Percentiles rank a stretch among this genome's conserved stretches.
Evolutionary conservation across 352 stramenopile species (phyloP).

Genomic region (Globisporangium carolinianum): DNA sequence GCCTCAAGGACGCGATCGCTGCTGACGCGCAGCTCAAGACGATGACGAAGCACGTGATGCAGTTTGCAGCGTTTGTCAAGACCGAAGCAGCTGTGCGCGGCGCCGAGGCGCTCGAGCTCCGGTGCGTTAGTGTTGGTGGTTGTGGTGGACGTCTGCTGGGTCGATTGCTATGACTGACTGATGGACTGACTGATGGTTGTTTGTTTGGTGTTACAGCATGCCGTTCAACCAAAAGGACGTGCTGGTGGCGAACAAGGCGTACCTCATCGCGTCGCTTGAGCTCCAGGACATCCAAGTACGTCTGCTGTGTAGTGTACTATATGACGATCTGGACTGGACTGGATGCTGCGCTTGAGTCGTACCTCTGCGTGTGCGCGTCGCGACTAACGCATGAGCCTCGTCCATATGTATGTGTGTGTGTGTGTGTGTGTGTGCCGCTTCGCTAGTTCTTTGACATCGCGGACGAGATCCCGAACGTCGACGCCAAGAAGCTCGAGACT

Average conservation of each 20-base stretch:
- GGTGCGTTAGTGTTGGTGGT: slow-evolving; percentile 28
- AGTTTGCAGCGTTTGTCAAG: slow-evolving; percentile 96
- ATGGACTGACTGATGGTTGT: not conserved
- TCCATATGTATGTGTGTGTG: not conserved
- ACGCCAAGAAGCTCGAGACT: slow-evolving; percentile 82
- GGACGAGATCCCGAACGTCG: slow-evolving; percentile 61
- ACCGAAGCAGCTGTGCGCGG: slow-evolving; percentile 89
- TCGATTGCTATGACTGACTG: not conserved
- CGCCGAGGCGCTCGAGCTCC: slow-evolving; percentile 89
- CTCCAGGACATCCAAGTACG: slow-evolving; percentile 76
- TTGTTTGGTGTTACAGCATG: slow-evolving; percentile 45
- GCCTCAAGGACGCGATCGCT: slow-evolving; percentile 69
- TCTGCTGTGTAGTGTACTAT: not conserved
- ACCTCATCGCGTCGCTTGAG: slow-evolving; percentile 86
- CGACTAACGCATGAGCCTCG: too few species aligned
- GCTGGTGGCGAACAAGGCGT: slow-evolving; percentile 88
- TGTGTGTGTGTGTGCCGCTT: not conserved
- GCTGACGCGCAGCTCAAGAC: slow-evolving; percentile 82
- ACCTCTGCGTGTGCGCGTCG: too few species aligned
- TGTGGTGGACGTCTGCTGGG: too few species aligned
- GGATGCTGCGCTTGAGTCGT: too few species aligned
- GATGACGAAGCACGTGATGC: slow-evolving; percentile 94
- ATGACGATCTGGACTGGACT: not conserved
- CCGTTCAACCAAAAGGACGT: slow-evolving; percentile 94
- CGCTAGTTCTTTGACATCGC: slow-evolving; percentile 71